Percentiles rank a stretch among this genome's conserved stretches.
Evolutionary conservation across 345 rosid genomes (phyloP).

Genomic region (Trapa bicornis): DNA sequence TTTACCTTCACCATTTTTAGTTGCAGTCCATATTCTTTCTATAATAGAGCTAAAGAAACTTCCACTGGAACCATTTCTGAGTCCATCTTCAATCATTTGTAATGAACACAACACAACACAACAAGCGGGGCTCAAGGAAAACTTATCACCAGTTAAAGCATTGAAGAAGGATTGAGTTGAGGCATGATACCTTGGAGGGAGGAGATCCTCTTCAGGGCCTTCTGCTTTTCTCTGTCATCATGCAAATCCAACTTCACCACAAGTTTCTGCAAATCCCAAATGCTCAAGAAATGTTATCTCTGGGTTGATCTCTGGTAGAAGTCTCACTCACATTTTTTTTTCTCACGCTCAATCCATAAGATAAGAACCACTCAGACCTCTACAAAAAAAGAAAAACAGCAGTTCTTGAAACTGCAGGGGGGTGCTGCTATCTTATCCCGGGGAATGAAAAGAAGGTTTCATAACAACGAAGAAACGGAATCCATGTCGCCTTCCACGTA

Average conservation of each 20-base stretch:
- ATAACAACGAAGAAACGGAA: not conserved
- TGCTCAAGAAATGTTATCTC: not conserved
- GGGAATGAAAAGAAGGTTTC: not conserved
- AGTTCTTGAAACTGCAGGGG: not conserved
- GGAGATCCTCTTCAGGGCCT: conserved; percentile 77
- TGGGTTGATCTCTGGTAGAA: not conserved
- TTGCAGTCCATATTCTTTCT: not conserved
- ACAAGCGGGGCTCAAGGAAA: not conserved
- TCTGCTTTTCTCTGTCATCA: conserved; percentile 71
- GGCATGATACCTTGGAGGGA: conserved; percentile 49
- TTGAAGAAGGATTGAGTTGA: not conserved
- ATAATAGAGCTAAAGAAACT: not conserved
- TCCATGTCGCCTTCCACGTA: not conserved
- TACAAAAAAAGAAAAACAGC: not conserved
- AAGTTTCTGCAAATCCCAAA: conserved; percentile 39
- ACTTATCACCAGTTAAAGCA: not conserved
- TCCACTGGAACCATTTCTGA: too few relatives aligned
- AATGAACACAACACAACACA: not conserved
- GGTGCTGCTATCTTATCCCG: not conserved
- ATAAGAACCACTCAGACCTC: not conserved
- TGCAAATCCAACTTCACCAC: conserved; percentile 60
- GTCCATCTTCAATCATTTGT: too few relatives aligned
- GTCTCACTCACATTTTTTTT: not conserved
- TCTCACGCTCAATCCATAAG: not conserved
- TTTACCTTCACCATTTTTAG: not conserved